These are phyloP conservation scores for Simplicillium sp. DNA, from an alignment of 2,329 filamentous ascomycete species.

Conservation along the genomic window DNA sequence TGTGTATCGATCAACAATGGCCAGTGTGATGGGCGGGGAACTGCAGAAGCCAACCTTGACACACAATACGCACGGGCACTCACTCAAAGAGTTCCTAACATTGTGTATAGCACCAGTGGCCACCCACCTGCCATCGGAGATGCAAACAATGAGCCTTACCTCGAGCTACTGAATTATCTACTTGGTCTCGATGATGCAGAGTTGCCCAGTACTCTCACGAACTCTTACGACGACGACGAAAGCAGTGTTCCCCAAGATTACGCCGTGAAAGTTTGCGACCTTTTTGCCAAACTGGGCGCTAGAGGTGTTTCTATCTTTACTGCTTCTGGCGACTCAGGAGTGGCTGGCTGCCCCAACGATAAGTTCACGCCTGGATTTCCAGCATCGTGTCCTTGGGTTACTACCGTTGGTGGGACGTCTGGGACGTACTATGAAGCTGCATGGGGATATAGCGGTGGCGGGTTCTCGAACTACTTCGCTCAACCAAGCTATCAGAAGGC, in stretches of 20 bases:
- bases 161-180: slow-evolving; percentile 53
- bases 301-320: slow-evolving; percentile 55
- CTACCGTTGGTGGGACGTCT: slow-evolving; percentile 44
- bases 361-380: slow-evolving; percentile 20
- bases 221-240: slow-evolving; percentile 61
- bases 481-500: slow-evolving; percentile 28
- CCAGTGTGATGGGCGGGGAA: no score
- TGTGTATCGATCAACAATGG: no score
- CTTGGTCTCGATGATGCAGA: slow-evolving; percentile 37
- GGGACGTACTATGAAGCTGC: slow-evolving; percentile 37
- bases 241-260: slow-evolving; percentile 50
- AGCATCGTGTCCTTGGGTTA: slow-evolving; percentile 42
- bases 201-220: slow-evolving; percentile 54
- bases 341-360: slow-evolving; percentile 22
- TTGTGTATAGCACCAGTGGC: no score
- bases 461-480: slow-evolving; percentile 29
- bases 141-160: slow-evolving; percentile 51
- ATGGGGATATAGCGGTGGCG: slow-evolving; percentile 28
- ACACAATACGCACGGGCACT: no score
- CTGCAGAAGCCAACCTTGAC: no score
- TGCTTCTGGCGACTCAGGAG: slow-evolving; percentile 44
- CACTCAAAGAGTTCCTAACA: no score
- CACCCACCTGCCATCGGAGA: no score
- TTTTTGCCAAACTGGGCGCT: slow-evolving; percentile 53
- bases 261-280: slow-evolving; percentile 45